Evolutionary conservation across 768 basidiomycete species (phyloP), one percentile per base, ranked within the genome.

Genomic region (Mycena vulgaris): DNA sequence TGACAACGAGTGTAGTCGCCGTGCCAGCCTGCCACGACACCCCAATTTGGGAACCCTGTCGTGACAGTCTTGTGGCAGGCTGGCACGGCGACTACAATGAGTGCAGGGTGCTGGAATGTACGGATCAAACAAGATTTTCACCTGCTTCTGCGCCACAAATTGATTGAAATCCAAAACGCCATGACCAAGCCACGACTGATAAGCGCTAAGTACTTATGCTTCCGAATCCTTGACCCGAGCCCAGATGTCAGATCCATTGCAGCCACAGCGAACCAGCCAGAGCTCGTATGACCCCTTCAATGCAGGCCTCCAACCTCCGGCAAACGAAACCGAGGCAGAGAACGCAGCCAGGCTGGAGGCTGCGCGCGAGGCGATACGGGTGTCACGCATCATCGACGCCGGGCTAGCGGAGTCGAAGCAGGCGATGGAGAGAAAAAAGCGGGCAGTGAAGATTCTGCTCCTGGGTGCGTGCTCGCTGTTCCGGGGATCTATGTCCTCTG

Each of bases 361-460:
- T 47, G 74, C 77, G 59, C 75, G 75, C 42, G 82, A 83, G 63
- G 83, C 83, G 11, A 70, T 73, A 48, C 70, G 77, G 27, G 74
- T 83, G 23, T 83, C 81, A 13, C 69, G 75, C 37, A 70, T 78
- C 57, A 84, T 84, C 52, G 83, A 84, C 75, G 80, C 79, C 37
- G 75, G 75, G 58, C 74, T 84, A 47, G 76, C 74, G 49, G 78
- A 78, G 58, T 64, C 71, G n/a, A 81, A 79, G 74, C 80, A 79
- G 73, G 75, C 72, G 30, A 72, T 79, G 59, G 83, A 83, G 39
- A 73, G 77, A 62, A 78, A 82, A 66, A 83, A 79, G 74, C 79
- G 80, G 56, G 81, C 80, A 25, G 79, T 83, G 48, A 83, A 83
- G 72, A 79, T 85, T 27, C 70, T 85, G 53, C 76, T 85, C 3